phyloP scores from a whole-genome alignment of 2,329 filamentous ascomycete species.

The Sporothrix dimorphospora region DNA sequence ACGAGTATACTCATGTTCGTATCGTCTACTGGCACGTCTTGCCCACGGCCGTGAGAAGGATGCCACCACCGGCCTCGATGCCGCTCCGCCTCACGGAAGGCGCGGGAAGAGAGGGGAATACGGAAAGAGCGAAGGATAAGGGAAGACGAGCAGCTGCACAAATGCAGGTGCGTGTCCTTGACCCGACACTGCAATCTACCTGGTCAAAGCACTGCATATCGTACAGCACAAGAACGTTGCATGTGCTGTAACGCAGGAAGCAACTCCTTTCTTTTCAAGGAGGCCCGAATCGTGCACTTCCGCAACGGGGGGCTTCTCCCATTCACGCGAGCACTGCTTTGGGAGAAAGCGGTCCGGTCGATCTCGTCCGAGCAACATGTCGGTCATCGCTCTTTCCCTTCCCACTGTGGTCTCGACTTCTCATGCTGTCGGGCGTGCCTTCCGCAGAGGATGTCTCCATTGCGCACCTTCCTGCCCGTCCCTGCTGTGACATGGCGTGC shows the following conservation, averaged over 20 bases:
- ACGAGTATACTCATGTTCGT: background rate
- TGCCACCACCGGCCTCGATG: background rate
- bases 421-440: background rate
- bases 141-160: background rate
- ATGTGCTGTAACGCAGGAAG: background rate
- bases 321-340: background rate
- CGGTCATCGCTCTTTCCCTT: background rate
- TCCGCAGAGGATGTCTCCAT: background rate
- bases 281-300: background rate
- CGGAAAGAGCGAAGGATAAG: background rate
- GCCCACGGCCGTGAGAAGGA: background rate
- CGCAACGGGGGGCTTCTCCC: too few species aligned
- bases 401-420: background rate
- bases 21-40: background rate
- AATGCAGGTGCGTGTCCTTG: background rate
- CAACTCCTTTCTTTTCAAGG: background rate
- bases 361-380: background rate
- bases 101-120: background rate
- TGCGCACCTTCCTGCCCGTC: background rate
- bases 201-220: background rate
- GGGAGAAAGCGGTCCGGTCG: background rate
- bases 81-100: slow-evolving; percentile 3
- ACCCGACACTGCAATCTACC: background rate
- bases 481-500: background rate
- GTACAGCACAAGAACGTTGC: slow-evolving; percentile 13